phyloP scores from a whole-genome alignment of 331 rosid genomes.

The Malus hybrid region DNA sequence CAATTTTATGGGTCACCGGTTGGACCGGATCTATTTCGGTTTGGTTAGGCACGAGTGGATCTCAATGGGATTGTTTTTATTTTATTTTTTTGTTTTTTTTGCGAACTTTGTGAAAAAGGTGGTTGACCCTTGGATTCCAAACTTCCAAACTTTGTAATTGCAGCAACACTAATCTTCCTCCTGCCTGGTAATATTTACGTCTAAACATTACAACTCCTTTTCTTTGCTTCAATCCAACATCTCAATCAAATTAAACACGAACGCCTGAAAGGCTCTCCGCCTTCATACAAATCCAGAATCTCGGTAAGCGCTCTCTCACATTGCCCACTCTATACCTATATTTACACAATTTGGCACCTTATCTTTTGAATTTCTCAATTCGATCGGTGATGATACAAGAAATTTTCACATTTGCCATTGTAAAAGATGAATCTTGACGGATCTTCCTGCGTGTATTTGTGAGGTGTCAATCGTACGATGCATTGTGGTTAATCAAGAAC shows the following conservation, averaged over 20 bases:
- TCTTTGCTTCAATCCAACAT: not conserved
- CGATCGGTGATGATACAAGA: not conserved
- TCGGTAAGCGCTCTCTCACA: not conserved
- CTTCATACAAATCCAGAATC: not conserved
- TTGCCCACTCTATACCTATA: not conserved
- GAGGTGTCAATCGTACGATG: not conserved
- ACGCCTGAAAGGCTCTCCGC: not conserved
- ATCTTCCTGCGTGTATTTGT: not conserved
- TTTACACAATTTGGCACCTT: not conserved
- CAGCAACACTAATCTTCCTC: not conserved
- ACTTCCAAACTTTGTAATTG: too few relatives aligned
- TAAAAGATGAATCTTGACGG: not conserved
- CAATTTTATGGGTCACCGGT: conserved; percentile 13
- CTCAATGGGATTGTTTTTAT: not conserved
- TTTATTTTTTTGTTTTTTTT: too few relatives aligned
- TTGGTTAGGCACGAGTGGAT: not conserved
- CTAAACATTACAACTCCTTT: too few relatives aligned
- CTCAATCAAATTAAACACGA: not conserved
- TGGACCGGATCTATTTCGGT: not conserved
- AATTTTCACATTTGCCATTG: not conserved
- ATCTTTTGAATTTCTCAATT: not conserved
- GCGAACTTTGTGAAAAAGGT: too few relatives aligned
- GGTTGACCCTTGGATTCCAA: too few relatives aligned
- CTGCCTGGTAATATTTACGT: not conserved
- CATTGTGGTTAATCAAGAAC: not conserved